Base-by-base conservation (phyloP, 2,329 filamentous ascomycete species). In the Dactylonectria estremocensis region DNA sequence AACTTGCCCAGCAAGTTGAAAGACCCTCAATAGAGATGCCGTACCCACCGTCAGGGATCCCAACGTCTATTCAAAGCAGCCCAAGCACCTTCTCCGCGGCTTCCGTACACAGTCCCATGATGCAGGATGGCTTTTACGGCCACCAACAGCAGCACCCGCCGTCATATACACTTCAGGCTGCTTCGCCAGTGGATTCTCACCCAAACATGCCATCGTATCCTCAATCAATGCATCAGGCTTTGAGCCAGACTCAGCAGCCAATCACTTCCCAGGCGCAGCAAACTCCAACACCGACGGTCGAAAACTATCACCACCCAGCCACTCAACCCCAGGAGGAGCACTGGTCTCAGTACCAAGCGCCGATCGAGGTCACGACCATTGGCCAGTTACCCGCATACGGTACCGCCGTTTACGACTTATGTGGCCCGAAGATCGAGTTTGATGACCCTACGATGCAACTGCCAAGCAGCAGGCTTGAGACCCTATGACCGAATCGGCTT, bases 311-410 rank as follows among this genome's bases (percentile, higher is more conserved):
- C 62, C 81, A 81, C 3, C 76, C 82, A 18, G 77, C 80, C 11
- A 74, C 80, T 9, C 85, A 86, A 65, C 71, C 77, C 3, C 80
- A 84, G 61, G 79, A 85, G 33, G 84, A 87, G 52, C 83, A 85
- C 22, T 90, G 88, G 87, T 89, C 88, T 69, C 82, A 85, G 35
- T 90, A 89, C 72, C 87, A 90, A 72, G 75, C 86, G 11, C 88
- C 87, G 0, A 85, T 88, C n/a, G 88, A 88, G 75, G 86, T 90
- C 49, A 78, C 85, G 50, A 86, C 84, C 53, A 88, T 89, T 60
- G 83, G 87, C 18, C 83, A 86, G 69, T 72, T 88, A 5, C 85
- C 86, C 13, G 79, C 84, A 7, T 89, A 85, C 66, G 83, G 83
- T 6, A 80, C 84, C 18, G 81, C 80, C n/a, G 81, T 87, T 16